Conservation (phyloP, 1,284 basidiomycete genomes). For the Sporisorium iseilematis-ciliati region DNA sequence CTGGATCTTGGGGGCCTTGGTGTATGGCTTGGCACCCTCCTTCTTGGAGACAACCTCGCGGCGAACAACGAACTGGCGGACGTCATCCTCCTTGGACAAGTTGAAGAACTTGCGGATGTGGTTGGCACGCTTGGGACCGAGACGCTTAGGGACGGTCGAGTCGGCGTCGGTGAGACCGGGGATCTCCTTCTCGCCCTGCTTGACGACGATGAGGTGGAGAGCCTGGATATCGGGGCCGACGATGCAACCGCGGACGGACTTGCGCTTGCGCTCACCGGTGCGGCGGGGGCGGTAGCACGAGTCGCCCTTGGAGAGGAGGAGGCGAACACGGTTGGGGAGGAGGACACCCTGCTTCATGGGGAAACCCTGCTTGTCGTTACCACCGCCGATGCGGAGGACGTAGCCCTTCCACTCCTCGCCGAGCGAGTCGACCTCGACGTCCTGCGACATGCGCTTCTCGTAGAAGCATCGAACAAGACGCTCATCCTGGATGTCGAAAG, state of each 20-base stretch:
- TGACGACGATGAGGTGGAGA: conserved; percentile 92
- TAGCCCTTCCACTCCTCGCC: conserved; percentile 99
- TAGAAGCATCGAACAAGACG: conserved; percentile 90
- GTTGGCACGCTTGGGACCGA: conserved; percentile 82
- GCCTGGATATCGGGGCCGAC: conserved; percentile 96
- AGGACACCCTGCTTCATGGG: conserved; percentile 99
- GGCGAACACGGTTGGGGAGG: conserved; percentile 90
- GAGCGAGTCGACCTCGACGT: conserved; percentile 89
- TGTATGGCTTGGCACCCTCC: conserved; percentile 92
- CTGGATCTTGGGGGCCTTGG: conserved; percentile 88
- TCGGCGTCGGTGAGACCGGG: conserved; percentile 86
- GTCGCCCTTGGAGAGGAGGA: conserved; percentile 94
- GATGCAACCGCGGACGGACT: conserved; percentile 96
- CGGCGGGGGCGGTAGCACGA: conserved; percentile 96
- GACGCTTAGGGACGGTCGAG: conserved; percentile 89
- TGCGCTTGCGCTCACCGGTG: conserved; percentile 95
- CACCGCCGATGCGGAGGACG: conserved; percentile 95
- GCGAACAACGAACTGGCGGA: conserved; percentile 87
- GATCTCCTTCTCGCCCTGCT: conserved; percentile 93
- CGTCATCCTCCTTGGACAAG: conserved; percentile 96
- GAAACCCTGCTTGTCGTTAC: conserved; percentile 87
- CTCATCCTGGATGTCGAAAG: conserved; percentile 91
- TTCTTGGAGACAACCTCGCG: conserved; percentile 95
- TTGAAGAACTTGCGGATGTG: conserved; percentile 97
- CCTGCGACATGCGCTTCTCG: conserved; percentile 95